These are phyloP conservation scores for Capsicum baccatum DNA, from an alignment of 257 asterid species.

Conservation along the genomic window DNA sequence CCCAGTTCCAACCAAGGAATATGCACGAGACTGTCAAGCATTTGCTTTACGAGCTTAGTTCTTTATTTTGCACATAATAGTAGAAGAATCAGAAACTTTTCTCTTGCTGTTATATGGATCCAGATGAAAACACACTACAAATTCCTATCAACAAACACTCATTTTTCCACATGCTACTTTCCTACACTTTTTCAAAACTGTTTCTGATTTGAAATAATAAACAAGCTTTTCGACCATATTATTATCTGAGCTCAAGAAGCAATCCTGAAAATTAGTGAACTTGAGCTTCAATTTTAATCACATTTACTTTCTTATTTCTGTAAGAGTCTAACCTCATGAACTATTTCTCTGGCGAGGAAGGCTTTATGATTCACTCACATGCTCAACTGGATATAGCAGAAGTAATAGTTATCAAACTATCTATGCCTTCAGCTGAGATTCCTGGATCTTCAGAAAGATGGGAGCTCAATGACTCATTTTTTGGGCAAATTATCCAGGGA, in stretches of 20 bases:
- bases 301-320: conserved; percentile 52
- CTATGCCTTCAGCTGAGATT: conserved; percentile 70
- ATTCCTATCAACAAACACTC: not conserved
- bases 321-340: conserved; percentile 46
- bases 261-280: conserved; percentile 64
- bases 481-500: conserved; percentile 71
- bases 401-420: conserved; percentile 55
- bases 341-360: conserved; percentile 41
- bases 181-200: not conserved
- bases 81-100: not conserved
- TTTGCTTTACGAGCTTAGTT: no score
- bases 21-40: no score
- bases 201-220: not conserved
- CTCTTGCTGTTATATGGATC: not conserved
- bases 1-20: no score
- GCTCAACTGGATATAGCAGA: conserved; percentile 63
- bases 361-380: conserved; percentile 70
- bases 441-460: conserved; percentile 79
- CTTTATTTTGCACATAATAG: no score
- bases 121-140: not conserved
- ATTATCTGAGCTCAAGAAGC: conserved; percentile 94
- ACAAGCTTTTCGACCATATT: conserved; percentile 57
- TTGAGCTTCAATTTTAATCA: conserved; percentile 79
- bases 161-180: not conserved
- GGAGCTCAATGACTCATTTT: conserved; percentile 85